phyloP scores from a whole-genome alignment of 306 rosid species.

The Citrullus colocynthis region DNA sequence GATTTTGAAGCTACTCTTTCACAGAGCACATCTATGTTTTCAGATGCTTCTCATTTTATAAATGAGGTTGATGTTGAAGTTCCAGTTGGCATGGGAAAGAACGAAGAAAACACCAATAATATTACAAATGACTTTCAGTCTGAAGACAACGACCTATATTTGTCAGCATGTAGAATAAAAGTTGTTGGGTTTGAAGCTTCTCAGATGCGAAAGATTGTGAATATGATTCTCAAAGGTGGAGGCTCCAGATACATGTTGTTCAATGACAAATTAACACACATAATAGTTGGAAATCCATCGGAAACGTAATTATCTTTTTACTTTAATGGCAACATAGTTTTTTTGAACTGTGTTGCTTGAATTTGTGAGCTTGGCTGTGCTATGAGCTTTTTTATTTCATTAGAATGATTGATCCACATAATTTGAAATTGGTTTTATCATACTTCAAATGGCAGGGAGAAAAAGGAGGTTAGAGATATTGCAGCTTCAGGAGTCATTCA shows the following conservation, averaged over 20 bases:
- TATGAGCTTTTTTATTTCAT: background rate
- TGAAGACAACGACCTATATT: conserved; percentile 67
- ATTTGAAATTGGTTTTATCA: background rate
- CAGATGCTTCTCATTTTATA: conserved; percentile 24
- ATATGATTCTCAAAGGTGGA: conserved; percentile 83
- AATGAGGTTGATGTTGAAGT: conserved; percentile 35
- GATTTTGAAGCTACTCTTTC: conserved; percentile 53
- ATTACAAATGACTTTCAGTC: conserved; percentile 81
- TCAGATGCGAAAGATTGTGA: conserved; percentile 73
- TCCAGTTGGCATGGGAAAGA: conserved; percentile 23
- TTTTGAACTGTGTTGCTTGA: background rate
- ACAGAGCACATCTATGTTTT: conserved; percentile 25
- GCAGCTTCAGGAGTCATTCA: conserved; percentile 66
- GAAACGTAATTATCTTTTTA: conserved; percentile 42
- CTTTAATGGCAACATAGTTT: background rate
- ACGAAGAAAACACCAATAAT: conserved; percentile 35
- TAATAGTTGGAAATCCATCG: conserved; percentile 68
- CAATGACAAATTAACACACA: conserved; percentile 78
- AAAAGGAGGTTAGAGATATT: conserved; percentile 63
- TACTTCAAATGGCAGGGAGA: conserved; percentile 45
- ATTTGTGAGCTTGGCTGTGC: background rate
- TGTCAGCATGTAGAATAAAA: conserved; percentile 75
- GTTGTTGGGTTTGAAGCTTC: conserved; percentile 76
- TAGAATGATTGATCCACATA: background rate
- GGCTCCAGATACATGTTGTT: conserved; percentile 65